These are phyloP conservation scores for Paxillus involutus DNA, from an alignment of 768 basidiomycete species.

Conservation along the genomic window DNA sequence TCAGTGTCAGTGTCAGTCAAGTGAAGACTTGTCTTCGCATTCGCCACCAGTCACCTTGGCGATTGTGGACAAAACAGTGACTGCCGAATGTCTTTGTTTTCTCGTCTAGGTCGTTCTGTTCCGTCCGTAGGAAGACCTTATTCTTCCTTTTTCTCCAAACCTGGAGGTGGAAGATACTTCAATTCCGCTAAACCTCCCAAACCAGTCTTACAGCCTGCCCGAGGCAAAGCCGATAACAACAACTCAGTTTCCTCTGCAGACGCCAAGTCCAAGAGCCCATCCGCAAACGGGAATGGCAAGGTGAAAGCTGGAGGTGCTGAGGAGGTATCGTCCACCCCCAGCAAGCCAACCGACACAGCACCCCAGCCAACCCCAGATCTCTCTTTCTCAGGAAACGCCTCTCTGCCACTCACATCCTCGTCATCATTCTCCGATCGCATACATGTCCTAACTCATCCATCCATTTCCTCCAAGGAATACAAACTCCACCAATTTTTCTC, in stretches of 20 bases:
- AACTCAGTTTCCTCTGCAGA: constrained; percentile 32
- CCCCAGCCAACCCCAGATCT: constrained; percentile 15
- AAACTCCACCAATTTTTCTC: constrained; percentile 86
- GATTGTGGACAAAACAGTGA: neutral
- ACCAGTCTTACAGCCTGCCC: constrained; percentile 36
- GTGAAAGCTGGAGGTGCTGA: constrained; percentile 22
- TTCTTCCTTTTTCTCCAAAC: constrained; percentile 78
- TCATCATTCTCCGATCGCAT: constrained; percentile 3
- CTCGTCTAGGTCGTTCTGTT: constrained; percentile 47
- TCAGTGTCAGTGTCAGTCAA: neutral
- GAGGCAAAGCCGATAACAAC: constrained; percentile 41
- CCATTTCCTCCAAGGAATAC: constrained; percentile 65
- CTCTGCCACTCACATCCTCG: constrained; percentile 15
- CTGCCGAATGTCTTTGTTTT: constrained; percentile 48
- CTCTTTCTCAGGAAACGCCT: constrained; percentile 9
- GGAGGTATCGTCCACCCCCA: constrained; percentile 22
- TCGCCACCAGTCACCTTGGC: neutral
- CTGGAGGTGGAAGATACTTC: constrained; percentile 74
- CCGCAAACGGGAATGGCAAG: constrained; percentile 10
- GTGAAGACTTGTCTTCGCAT: neutral
- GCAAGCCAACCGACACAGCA: constrained; percentile 22
- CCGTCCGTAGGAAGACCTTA: constrained; percentile 58
- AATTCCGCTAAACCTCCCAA: constrained; percentile 69
- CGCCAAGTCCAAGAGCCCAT: constrained; percentile 16
- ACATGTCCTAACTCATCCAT: constrained; percentile 44